Base-by-base conservation (phyloP, 2,329 filamentous ascomycete species). In the Diaporthe amygdali region DNA sequence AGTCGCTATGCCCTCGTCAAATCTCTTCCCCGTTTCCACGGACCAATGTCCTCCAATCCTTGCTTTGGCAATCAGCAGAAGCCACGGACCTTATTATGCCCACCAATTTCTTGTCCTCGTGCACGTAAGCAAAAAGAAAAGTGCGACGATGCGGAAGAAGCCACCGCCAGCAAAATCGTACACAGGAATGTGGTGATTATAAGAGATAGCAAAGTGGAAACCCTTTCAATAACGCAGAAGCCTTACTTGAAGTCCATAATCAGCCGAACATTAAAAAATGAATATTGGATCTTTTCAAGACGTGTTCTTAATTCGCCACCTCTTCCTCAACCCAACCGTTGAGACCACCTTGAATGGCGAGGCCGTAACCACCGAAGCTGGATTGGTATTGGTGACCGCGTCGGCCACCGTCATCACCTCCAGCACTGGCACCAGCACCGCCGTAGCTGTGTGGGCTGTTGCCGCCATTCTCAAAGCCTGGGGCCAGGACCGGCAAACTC, bases 401-500 rank as follows among this genome's bases (percentile, higher is more conserved):
- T 68, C 90, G 87, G 79, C 90, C 87, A 47, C 85, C 85, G 32
- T 87, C 87, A 66, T 82, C 81, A 22, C 77, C 76, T 41, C 81
- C 81, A 73, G 82, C 83, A 20, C 85, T 85, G 27, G 56, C 39
- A 32, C 56, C 56, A 22, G 59, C 44, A 49, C 41, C 59, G 25
- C 25, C 49, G 22, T 84, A 78, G 74, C 85, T 85, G 76, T 83
- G 84, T 49, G 85, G 84, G 79, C 85, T 87, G 73, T 83, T 86
- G 69, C 85, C 85, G 52, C 88, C 87, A 67, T 91, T 91, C 80
- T 91, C 88, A 68, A 90, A 89, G 20, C 88, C 89, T 22, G 90
- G 89, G 0, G 89, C 90, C 68, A 93, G 87, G 6, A 88, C 90
- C 1, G 96, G 96, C 78, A 99, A 85, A 80, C 95, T 97, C 72